phyloP scores from a whole-genome alignment of 2,329 filamentous ascomycete genomes.

The Neurospora sp. region DNA sequence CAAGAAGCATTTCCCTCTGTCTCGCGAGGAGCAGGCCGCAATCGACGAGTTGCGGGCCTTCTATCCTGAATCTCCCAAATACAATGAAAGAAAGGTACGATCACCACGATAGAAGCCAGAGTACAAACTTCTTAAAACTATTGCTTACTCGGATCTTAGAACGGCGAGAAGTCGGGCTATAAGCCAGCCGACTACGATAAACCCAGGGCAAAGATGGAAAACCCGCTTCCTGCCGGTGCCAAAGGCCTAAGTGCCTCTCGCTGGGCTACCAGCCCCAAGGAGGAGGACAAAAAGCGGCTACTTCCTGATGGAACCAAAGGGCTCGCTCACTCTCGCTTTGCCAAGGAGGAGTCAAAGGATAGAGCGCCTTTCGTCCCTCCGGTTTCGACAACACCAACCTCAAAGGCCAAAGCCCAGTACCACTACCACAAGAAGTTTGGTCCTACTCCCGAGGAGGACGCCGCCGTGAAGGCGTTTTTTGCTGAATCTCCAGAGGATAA shows the following conservation, averaged over 20 bases:
- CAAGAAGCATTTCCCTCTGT: not conserved
- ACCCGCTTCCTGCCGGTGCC: not conserved
- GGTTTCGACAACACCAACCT: too few species aligned
- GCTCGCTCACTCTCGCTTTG: too few species aligned
- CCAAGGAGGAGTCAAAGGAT: too few species aligned
- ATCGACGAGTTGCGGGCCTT: not conserved
- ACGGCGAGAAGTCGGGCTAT: too few species aligned
- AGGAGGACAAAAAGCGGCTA: too few species aligned
- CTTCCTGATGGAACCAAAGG: too few species aligned
- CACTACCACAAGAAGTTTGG: not conserved
- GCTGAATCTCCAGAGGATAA: not conserved
- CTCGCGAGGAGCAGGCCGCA: not conserved
- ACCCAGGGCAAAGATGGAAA: not conserved
- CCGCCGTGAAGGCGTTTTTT: not conserved
- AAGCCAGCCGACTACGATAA: not conserved
- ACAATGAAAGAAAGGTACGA: too few species aligned
- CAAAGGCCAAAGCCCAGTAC: too few species aligned
- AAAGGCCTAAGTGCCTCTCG: not conserved
- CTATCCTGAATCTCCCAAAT: not conserved
- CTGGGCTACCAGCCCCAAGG: not conserved
- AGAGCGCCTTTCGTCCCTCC: too few species aligned
- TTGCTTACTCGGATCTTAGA: too few species aligned
- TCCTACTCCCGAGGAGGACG: not conserved
- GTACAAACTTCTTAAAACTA: too few species aligned
- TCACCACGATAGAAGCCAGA: too few species aligned